These are phyloP conservation scores for Panicum virgatum DNA, from an alignment of 202 grass and related monocot species.

Conservation along the genomic window DNA sequence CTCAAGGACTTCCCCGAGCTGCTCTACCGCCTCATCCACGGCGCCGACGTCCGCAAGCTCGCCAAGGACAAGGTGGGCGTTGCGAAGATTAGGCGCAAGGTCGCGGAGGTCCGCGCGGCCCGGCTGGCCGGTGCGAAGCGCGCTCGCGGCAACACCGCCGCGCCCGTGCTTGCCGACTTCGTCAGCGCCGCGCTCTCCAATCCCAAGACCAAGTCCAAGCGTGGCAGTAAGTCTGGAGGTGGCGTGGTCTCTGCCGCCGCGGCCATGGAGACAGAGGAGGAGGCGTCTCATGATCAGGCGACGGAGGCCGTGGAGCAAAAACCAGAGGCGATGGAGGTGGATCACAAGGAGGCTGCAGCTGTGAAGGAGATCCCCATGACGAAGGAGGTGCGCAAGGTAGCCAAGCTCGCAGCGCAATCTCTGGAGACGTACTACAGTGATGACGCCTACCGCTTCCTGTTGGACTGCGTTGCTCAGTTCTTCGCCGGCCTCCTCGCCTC, in stretches of 20 bases:
- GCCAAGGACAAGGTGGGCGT: not conserved
- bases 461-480: conserved; percentile 45
- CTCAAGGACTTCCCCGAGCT: conserved; percentile 49
- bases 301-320: not conserved
- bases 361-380: not conserved
- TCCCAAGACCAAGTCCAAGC: no score
- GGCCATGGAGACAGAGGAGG: not conserved
- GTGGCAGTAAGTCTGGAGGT: no score
- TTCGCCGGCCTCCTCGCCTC: conserved; percentile 60
- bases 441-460: conserved; percentile 57
- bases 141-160: not conserved
- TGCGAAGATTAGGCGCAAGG: not conserved
- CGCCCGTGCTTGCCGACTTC: no score
- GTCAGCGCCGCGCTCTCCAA: no score
- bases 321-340: no score
- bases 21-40: conserved; percentile 35
- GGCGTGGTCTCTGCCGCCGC: no score
- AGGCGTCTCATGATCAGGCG: not conserved
- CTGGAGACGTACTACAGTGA: conserved; percentile 38
- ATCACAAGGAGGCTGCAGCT: not conserved
- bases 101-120: not conserved
- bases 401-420: conserved; percentile 33
- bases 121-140: not conserved
- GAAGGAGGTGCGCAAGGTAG: conserved; percentile 11
- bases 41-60: conserved; percentile 17